Evolutionary conservation across 2,329 filamentous ascomycete genomes (phyloP).

Genomic region (Cadophora sp.): DNA sequence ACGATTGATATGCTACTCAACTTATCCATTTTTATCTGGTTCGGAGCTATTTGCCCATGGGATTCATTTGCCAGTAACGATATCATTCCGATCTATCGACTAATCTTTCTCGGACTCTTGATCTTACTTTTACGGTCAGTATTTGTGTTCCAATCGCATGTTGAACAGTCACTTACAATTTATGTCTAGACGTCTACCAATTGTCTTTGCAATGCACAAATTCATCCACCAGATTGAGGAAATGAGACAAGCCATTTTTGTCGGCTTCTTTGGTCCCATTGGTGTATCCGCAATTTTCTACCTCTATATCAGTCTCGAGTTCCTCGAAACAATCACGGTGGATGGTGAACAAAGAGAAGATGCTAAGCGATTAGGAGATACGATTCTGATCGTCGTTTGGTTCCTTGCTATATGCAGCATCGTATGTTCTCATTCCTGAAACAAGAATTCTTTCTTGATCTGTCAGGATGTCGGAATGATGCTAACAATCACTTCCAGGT

Average conservation of each 20-base stretch:
- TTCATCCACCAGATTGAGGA: constrained; percentile 82
- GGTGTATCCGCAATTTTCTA: constrained; percentile 93
- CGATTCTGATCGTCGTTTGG: constrained; percentile 79
- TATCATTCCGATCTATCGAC: constrained; percentile 75
- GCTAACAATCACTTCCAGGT: constrained; percentile 52
- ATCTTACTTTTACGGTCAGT: constrained; percentile 72
- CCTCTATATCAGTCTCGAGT: constrained; percentile 81
- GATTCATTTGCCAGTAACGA: constrained; percentile 67
- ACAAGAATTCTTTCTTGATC: not conserved
- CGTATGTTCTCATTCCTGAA: constrained; percentile 54
- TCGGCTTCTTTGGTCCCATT: constrained; percentile 93
- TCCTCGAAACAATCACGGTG: constrained; percentile 64
- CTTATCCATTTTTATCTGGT: constrained; percentile 83
- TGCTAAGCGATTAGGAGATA: constrained; percentile 68
- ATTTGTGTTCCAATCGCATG: not conserved
- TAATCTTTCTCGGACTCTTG: constrained; percentile 76
- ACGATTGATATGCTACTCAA: constrained; percentile 96
- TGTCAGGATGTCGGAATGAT: not conserved
- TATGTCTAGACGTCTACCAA: constrained; percentile 65
- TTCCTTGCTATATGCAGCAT: constrained; percentile 85
- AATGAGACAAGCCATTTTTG: constrained; percentile 77
- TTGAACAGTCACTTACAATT: constrained; percentile 15
- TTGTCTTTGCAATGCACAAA: constrained; percentile 75
- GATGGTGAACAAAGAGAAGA: constrained; percentile 69
- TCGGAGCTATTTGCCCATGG: constrained; percentile 87